These are phyloP conservation scores for Dentipellis sp. DNA, from an alignment of 768 basidiomycete species.

Conservation along the genomic window DNA sequence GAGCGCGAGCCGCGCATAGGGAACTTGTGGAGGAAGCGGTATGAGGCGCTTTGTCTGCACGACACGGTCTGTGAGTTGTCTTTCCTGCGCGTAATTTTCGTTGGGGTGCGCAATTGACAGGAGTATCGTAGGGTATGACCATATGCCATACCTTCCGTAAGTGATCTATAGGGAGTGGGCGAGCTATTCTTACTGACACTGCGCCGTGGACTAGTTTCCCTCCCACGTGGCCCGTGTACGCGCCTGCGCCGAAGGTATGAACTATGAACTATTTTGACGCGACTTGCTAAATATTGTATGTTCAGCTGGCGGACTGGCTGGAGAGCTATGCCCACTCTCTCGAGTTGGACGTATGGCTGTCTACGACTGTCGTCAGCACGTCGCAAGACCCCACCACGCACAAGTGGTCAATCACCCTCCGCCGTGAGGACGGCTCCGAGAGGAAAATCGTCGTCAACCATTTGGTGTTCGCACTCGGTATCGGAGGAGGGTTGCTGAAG, in stretches of 20 bases:
- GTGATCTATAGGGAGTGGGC: background rate
- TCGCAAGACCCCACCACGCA: constrained; percentile 12
- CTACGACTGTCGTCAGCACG: constrained; percentile 13
- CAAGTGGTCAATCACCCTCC: constrained; percentile 12
- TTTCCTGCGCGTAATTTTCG: constrained; percentile 3
- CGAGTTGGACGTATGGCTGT: constrained; percentile 62
- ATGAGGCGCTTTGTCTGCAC: constrained; percentile 58
- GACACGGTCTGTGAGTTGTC: constrained; percentile 51
- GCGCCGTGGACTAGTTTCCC: constrained; percentile 19
- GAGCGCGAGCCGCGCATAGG: constrained; percentile 55
- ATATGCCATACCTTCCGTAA: constrained; percentile 38
- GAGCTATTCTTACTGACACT: background rate
- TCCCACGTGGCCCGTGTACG: constrained; percentile 21
- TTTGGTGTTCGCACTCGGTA: constrained; percentile 24
- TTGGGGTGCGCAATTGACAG: background rate
- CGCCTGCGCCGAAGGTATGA: constrained; percentile 22
- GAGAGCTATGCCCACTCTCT: constrained; percentile 51
- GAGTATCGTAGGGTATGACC: constrained; percentile 35
- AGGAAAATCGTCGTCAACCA: constrained; percentile 17
- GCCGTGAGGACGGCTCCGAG: constrained; percentile 4
- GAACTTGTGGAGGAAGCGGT: constrained; percentile 58
- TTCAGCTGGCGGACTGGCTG: constrained; percentile 56
- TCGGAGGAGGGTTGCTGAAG: constrained; percentile 24
- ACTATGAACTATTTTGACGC: background rate
- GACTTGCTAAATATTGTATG: background rate